Evolutionary conservation across 192 early-diverging fungal species (phyloP).

Genomic region (Haplosporangium gracile): DNA sequence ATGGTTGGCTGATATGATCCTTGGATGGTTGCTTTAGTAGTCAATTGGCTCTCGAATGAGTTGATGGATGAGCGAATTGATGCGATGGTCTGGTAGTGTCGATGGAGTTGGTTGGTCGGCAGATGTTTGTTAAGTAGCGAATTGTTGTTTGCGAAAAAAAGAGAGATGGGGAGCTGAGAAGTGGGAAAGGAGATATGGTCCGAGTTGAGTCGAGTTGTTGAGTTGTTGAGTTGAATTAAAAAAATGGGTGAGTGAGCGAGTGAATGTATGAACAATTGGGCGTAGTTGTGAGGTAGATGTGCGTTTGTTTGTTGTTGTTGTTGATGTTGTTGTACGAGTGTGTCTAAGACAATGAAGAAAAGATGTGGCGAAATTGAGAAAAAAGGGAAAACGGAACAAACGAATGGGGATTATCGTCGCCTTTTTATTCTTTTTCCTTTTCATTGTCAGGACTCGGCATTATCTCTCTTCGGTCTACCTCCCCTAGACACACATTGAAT

Average conservation of each 20-base stretch:
- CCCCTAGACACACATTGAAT: not conserved
- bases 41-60: not conserved
- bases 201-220: not conserved
- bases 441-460: not conserved
- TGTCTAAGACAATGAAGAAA: slow-evolving; percentile 13
- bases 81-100: not conserved
- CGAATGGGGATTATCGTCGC: not conserved
- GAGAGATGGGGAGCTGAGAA: not conserved
- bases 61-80: slow-evolving; percentile 4
- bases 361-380: not conserved
- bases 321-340: not conserved
- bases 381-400: not conserved
- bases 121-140: not conserved
- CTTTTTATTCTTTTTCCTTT: not conserved
- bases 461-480: not conserved
- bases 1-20: not conserved
- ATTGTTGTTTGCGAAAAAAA: not conserved
- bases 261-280: not conserved
- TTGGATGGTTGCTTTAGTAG: not conserved
- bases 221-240: not conserved
- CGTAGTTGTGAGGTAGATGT: not conserved
- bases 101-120: not conserved
- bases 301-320: not conserved
- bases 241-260: not conserved
- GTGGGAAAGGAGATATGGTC: not conserved